A percentile compares a stretch with the other conserved stretches of the same genome.
phyloP scores from a whole-genome alignment of 495 filamentous ascomycete genomes.

The Penicillium parvum region DNA sequence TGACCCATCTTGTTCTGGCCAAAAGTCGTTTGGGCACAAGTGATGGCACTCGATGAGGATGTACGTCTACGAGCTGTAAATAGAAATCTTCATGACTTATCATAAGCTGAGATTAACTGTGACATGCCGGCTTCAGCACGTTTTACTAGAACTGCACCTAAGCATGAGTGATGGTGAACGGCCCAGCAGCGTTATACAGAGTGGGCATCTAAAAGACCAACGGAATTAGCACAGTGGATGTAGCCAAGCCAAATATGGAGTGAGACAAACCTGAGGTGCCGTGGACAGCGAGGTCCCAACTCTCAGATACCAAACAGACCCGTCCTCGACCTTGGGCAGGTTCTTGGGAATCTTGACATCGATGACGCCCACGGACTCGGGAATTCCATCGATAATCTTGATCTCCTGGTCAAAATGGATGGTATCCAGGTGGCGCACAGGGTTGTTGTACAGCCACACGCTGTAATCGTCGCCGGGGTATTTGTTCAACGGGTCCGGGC shows the following conservation, averaged over 20 bases:
- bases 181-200: constrained; percentile 31
- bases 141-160: no score
- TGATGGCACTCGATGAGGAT: not conserved
- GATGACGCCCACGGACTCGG: constrained; percentile 18
- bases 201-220: constrained; percentile 27
- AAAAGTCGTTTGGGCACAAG: constrained; percentile 24
- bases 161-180: constrained; percentile 21
- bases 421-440: constrained; percentile 18
- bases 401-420: constrained; percentile 22
- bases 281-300: constrained; percentile 21
- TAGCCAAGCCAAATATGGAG: no score
- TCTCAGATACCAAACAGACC: constrained; percentile 34
- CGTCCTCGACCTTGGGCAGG: constrained; percentile 28
- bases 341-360: constrained; percentile 27
- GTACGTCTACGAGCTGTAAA: not conserved
- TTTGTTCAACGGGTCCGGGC: constrained; percentile 17
- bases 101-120: no score
- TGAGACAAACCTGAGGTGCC: constrained; percentile 32
- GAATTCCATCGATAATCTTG: constrained; percentile 21
- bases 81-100: no score
- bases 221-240: not conserved
- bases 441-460: constrained; percentile 40
- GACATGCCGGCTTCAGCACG: no score
- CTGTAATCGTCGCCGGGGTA: constrained; percentile 25
- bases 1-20: constrained; percentile 51